phyloP scores from a whole-genome alignment of 75 land plant species.

The Chamaecyparis obtusa region DNA sequence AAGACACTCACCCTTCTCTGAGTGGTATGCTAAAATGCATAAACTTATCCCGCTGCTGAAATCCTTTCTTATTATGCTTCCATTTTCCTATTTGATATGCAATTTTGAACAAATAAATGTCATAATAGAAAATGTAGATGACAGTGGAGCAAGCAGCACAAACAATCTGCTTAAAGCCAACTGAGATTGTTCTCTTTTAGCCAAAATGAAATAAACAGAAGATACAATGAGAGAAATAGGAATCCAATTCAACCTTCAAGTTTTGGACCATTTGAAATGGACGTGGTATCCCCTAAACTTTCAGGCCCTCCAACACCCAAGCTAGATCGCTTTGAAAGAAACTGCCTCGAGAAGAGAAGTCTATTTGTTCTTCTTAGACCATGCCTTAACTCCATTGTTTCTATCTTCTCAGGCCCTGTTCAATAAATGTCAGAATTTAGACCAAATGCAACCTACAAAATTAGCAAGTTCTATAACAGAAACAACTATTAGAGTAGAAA shows the following conservation, averaged over 20 bases:
- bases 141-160: neutral
- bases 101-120: neutral
- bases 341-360: slow-evolving; percentile 24
- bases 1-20: slow-evolving; percentile 18
- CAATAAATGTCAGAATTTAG: neutral
- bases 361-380: slow-evolving; percentile 31
- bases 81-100: slow-evolving; percentile 21
- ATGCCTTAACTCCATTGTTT: slow-evolving; percentile 23
- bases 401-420: slow-evolving; percentile 15
- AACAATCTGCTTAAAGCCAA: neutral
- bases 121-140: neutral
- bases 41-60: slow-evolving; percentile 24
- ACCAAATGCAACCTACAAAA: slow-evolving; percentile 8
- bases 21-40: slow-evolving; percentile 28
- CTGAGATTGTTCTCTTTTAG: neutral
- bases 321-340: slow-evolving; percentile 14
- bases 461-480: neutral
- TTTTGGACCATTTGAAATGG: slow-evolving; percentile 16
- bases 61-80: slow-evolving; percentile 35
- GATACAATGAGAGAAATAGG: neutral
- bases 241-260: slow-evolving; percentile 21
- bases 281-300: slow-evolving; percentile 6
- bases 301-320: slow-evolving; percentile 36
- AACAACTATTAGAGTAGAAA: neutral
- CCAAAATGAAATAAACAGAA: neutral